A percentile compares a stretch with the other conserved stretches of the same genome.
These are phyloP conservation scores for Claviceps monticola DNA, from an alignment of 2,329 filamentous ascomycete genomes.

Conservation along the genomic window DNA sequence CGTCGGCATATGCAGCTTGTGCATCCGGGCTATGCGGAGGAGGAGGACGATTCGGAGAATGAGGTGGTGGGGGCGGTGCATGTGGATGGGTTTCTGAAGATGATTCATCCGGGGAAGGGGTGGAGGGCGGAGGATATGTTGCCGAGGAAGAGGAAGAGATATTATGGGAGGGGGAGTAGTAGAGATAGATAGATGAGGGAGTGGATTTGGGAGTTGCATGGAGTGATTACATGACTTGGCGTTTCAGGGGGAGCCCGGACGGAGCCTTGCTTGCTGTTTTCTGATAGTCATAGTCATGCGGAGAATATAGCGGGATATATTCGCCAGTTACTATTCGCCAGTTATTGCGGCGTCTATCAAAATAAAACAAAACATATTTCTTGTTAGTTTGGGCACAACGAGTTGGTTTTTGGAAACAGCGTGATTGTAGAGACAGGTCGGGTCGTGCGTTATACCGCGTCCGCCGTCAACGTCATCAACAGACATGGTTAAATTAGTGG, in stretches of 20 bases:
- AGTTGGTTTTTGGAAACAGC: too few relatives aligned
- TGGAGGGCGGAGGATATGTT: conserved; percentile 29
- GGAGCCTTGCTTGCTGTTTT: too few relatives aligned
- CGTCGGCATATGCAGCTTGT: conserved; percentile 24
- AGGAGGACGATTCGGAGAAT: conserved; percentile 30
- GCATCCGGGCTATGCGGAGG: conserved; percentile 22
- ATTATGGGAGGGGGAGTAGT: conserved; percentile 9
- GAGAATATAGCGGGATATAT: too few relatives aligned
- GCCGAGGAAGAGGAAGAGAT: conserved; percentile 16
- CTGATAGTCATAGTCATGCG: too few relatives aligned
- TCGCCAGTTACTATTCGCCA: too few relatives aligned
- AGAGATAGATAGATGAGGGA: conserved; percentile 4
- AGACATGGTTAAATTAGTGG: too few relatives aligned
- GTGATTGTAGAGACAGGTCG: too few relatives aligned
- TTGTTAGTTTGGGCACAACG: too few relatives aligned
- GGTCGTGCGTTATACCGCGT: too few relatives aligned
- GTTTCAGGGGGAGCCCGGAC: neutral
- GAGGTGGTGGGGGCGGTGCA: conserved; percentile 51
- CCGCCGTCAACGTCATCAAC: too few relatives aligned
- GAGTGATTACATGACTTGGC: neutral
- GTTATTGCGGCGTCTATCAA: too few relatives aligned
- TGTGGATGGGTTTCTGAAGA: conserved; percentile 51
- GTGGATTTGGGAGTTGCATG: neutral
- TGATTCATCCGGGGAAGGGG: conserved; percentile 33
- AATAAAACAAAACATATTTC: too few relatives aligned